Evolutionary conservation across 305 asterid genomes (phyloP).

Genomic region (Fraxinus xanthoxyloides): DNA sequence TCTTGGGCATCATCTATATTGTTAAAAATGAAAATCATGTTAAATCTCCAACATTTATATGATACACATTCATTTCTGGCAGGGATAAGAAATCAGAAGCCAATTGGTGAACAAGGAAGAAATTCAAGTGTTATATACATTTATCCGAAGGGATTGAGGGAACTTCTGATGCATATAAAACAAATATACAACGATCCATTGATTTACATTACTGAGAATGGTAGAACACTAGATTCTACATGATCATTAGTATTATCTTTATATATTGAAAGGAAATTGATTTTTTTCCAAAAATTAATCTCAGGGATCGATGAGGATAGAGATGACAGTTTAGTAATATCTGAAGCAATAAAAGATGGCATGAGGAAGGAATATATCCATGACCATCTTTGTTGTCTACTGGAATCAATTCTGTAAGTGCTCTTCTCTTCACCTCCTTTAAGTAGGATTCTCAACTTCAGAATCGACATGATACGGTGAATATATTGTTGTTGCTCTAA

Average conservation of each 20-base stretch:
- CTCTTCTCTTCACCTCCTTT: neutral
- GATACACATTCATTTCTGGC: neutral
- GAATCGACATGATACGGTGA: neutral
- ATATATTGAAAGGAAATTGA: neutral
- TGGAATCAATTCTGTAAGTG: slow-evolving; percentile 39
- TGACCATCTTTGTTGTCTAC: slow-evolving; percentile 50
- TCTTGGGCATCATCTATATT: neutral
- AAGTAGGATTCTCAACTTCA: neutral
- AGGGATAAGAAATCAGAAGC: slow-evolving; percentile 35
- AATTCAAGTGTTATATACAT: slow-evolving; percentile 40
- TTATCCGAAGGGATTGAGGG: slow-evolving; percentile 52
- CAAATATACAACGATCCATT: slow-evolving; percentile 31
- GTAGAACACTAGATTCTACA: slow-evolving; percentile 17
- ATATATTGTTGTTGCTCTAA: neutral
- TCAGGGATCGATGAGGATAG: slow-evolving; percentile 45
- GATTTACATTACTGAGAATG: slow-evolving; percentile 51
- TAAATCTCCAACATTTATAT: neutral
- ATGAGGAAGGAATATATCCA: slow-evolving; percentile 39
- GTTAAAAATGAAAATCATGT: neutral
- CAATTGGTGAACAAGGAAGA: slow-evolving; percentile 49
- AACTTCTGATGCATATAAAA: slow-evolving; percentile 27
- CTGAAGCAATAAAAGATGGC: slow-evolving; percentile 43
- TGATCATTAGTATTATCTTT: neutral
- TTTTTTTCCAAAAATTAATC: neutral
- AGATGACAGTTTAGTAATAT: slow-evolving; percentile 24